Evolutionary conservation across 805 yeast species (phyloP).

Genomic region (Ogataea wickerhamii): DNA sequence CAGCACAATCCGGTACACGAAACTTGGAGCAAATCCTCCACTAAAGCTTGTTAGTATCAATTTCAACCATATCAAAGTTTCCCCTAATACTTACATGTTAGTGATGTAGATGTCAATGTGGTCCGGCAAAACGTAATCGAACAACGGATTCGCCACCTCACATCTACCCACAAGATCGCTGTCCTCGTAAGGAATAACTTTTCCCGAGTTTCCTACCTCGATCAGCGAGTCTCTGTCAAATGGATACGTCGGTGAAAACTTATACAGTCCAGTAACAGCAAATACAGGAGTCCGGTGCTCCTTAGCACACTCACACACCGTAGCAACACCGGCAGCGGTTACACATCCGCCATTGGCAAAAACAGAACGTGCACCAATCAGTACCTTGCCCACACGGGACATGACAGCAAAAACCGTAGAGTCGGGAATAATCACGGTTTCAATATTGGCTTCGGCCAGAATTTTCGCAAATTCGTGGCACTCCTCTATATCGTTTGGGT

Average conservation of each 20-base stretch:
- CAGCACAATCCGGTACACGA: conserved; percentile 89
- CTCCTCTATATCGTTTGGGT: conserved; percentile 77
- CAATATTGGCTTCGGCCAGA: conserved; percentile 81
- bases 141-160: conserved; percentile 81
- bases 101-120: conserved; percentile 92
- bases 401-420: conserved; percentile 90
- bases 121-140: conserved; percentile 91
- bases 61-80: too few relatives aligned
- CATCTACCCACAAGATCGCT: conserved; percentile 65
- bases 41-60: too few relatives aligned
- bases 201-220: conserved; percentile 93
- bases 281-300: conserved; percentile 95
- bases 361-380: conserved; percentile 87
- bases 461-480: conserved; percentile 79
- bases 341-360: conserved; percentile 96
- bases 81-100: conserved; percentile 54
- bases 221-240: conserved; percentile 78
- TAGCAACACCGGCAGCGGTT: conserved; percentile 84
- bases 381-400: conserved; percentile 96
- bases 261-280: conserved; percentile 91
- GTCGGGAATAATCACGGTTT: conserved; percentile 89
- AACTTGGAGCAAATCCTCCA: conserved; percentile 96
- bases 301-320: conserved; percentile 93
- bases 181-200: conserved; percentile 74
- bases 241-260: conserved; percentile 89